phyloP scores from a whole-genome alignment of 441 rosid genomes.

The Erodium moschatum region DNA sequence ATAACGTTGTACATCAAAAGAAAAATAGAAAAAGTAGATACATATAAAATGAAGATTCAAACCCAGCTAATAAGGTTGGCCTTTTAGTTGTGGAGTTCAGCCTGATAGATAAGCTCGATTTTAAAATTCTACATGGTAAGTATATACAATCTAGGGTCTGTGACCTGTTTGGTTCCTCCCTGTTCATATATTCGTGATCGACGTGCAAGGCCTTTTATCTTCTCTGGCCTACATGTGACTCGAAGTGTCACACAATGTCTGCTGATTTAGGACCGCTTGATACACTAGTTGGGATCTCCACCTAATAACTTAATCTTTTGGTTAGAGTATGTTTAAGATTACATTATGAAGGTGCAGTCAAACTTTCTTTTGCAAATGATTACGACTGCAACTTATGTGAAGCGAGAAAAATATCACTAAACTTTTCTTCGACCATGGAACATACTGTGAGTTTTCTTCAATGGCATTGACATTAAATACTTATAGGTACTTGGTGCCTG shows the following conservation, averaged over 20 bases:
- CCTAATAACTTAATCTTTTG: not conserved
- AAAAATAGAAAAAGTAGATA: too few species aligned
- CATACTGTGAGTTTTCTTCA: not conserved
- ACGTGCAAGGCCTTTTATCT: not conserved
- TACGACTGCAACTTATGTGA: not conserved
- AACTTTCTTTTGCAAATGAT: not conserved
- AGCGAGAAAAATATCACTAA: not conserved
- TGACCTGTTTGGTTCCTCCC: not conserved
- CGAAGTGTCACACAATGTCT: not conserved
- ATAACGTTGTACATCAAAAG: too few species aligned
- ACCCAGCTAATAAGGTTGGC: not conserved
- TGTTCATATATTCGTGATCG: not conserved
- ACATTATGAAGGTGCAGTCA: not conserved
- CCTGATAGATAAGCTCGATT: not conserved
- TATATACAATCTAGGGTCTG: not conserved
- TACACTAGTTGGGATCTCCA: not conserved
- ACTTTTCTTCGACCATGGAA: not conserved
- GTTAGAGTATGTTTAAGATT: not conserved
- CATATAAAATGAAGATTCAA: not conserved
- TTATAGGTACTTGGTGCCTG: conserved; percentile 95
- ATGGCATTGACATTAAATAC: conserved; percentile 20
- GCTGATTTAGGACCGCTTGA: not conserved
- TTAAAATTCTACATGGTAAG: not conserved
- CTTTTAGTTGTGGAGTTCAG: not conserved
- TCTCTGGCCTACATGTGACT: not conserved